Percentiles rank a stretch among this genome's conserved stretches.
Conservation (phyloP, 2,329 filamentous ascomycete species). For the Daldinia sp. region DNA sequence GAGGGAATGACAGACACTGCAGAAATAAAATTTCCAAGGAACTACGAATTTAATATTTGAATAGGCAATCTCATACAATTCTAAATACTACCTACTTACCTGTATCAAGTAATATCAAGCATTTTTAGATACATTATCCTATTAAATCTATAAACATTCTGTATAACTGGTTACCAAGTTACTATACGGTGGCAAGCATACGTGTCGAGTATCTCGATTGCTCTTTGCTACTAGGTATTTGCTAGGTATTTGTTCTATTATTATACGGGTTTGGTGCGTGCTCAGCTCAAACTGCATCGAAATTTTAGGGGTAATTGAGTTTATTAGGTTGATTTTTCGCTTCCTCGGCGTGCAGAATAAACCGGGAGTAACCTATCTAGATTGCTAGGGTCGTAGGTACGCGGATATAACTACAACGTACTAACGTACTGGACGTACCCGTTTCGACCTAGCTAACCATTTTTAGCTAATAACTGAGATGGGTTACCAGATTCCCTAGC, state of each 20-base stretch:
- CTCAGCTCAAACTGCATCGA: conserved; percentile 26
- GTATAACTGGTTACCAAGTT: neutral
- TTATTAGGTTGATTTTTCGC: conserved; percentile 5
- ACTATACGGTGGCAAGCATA: neutral
- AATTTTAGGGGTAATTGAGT: conserved; percentile 24
- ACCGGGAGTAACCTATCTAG: conserved; percentile 14
- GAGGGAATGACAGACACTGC: conserved; percentile 23
- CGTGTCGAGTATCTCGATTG: neutral
- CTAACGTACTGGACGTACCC: neutral
- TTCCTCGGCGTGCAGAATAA: conserved; percentile 16
- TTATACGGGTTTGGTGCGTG: conserved; percentile 7
- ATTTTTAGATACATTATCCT: neutral
- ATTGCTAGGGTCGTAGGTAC: conserved; percentile 21
- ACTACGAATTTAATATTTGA: conserved; percentile 21
- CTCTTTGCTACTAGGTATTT: neutral
- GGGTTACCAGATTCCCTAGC: neutral
- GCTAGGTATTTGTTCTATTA: conserved; percentile 5
- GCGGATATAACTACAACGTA: conserved; percentile 3
- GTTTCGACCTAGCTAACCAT: conserved; percentile 18
- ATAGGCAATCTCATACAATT: conserved; percentile 15
- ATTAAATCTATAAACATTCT: neutral
- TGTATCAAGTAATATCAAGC: neutral
- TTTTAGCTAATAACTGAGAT: neutral
- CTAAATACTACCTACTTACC: neutral
- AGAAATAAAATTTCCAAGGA: conserved; percentile 23